Percentiles rank a stretch among this genome's conserved stretches.
phyloP scores from a whole-genome alignment of 2,329 filamentous ascomycete genomes.

The Mollisiaceae sp. region DNA sequence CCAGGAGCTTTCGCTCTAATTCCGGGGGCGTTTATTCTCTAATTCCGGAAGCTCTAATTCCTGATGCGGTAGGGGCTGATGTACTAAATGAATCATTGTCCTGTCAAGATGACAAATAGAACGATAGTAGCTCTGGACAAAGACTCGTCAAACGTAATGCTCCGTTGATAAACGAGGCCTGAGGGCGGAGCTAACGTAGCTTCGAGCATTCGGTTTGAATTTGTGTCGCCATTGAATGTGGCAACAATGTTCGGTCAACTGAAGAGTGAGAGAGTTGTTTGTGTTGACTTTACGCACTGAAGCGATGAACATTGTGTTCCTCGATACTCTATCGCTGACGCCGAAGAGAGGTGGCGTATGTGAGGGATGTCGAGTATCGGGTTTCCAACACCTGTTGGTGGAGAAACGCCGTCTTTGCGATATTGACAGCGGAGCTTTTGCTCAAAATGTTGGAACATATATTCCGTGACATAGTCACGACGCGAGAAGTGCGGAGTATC shows the following conservation, averaged over 20 bases:
- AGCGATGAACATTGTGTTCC: constrained; percentile 1
- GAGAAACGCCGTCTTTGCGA: not conserved
- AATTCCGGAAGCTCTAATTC: constrained; percentile 6
- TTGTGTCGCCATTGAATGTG: constrained; percentile 2
- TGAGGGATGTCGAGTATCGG: not conserved
- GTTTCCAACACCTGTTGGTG: not conserved
- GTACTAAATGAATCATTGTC: not conserved
- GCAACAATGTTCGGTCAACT: constrained; percentile 5
- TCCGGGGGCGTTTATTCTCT: not conserved
- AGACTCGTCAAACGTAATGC: not conserved
- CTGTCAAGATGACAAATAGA: not conserved
- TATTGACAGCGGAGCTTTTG: not conserved
- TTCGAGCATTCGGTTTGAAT: not conserved
- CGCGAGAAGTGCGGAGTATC: not conserved
- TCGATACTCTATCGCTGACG: constrained; percentile 7
- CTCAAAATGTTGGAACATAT: not conserved
- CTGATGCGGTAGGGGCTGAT: constrained; percentile 7
- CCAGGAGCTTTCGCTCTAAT: not conserved
- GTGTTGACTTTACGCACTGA: not conserved
- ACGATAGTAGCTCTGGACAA: not conserved
- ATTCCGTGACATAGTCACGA: not conserved
- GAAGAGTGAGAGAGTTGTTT: not conserved
- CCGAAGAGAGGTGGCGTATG: not conserved
- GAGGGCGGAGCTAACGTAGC: not conserved
- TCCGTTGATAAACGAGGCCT: not conserved